phyloP scores from a whole-genome alignment of 2,329 filamentous ascomycete species.

The Teratosphaeria pseudoeucalypti region DNA sequence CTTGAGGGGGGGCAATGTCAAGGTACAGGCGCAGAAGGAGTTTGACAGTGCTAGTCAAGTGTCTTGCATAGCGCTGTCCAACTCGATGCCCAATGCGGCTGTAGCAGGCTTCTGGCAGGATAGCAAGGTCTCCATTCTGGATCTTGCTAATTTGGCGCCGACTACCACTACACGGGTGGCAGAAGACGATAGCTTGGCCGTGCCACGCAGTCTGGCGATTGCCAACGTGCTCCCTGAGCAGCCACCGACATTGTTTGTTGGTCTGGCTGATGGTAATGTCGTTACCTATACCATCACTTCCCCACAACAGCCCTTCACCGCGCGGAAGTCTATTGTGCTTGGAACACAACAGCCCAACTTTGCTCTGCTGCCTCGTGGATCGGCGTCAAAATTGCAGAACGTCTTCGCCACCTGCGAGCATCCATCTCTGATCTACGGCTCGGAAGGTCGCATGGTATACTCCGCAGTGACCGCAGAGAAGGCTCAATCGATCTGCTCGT shows the following conservation, averaged over 20 bases:
- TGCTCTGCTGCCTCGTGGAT: conserved; percentile 57
- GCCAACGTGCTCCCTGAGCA: conserved; percentile 61
- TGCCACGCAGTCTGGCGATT: conserved; percentile 73
- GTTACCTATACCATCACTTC: conserved; percentile 67
- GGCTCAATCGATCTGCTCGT: conserved; percentile 68
- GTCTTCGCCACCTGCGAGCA: conserved; percentile 93
- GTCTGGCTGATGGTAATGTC: conserved; percentile 86
- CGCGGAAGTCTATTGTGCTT: conserved; percentile 69
- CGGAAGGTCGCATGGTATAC: conserved; percentile 79
- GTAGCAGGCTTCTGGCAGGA: conserved; percentile 82
- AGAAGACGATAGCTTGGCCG: conserved; percentile 53
- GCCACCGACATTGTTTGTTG: conserved; percentile 69
- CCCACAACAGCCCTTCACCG: conserved; percentile 49
- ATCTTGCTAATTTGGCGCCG: conserved; percentile 51
- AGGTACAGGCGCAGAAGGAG: conserved; percentile 48
- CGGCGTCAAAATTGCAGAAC: conserved; percentile 36
- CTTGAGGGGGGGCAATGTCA: conserved; percentile 41
- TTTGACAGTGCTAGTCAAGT: conserved; percentile 64
- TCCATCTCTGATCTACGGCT: conserved; percentile 83
- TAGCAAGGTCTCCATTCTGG: conserved; percentile 66
- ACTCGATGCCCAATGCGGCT: conserved; percentile 53
- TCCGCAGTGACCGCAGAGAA: conserved; percentile 88
- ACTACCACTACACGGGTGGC: conserved; percentile 50
- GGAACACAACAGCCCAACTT: conserved; percentile 78
- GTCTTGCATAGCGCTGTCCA: conserved; percentile 70